Conservation (phyloP, 345 rosid species). For the Salix viminalis region DNA sequence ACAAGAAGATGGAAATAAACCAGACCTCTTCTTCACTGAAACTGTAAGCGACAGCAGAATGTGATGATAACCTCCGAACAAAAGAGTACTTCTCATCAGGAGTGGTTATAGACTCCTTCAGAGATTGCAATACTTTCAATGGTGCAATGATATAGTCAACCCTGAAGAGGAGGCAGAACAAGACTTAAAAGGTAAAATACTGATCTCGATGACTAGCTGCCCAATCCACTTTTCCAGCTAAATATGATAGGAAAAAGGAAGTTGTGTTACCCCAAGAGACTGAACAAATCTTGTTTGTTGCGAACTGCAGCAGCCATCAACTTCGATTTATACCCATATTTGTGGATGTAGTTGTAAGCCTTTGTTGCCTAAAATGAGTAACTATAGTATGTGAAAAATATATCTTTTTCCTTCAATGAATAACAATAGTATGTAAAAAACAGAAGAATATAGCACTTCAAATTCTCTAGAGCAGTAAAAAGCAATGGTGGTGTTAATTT, state of each 20-base stretch:
- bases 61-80: slow-evolving; percentile 57
- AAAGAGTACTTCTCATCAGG: slow-evolving; percentile 85
- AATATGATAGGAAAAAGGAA: background rate
- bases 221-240: background rate
- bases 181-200: slow-evolving; percentile 2
- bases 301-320: slow-evolving; percentile 98
- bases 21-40: slow-evolving; percentile 81
- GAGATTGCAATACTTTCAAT: slow-evolving; percentile 78
- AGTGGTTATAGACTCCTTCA: slow-evolving; percentile 61
- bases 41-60: slow-evolving; percentile 60
- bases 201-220: background rate
- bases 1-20: slow-evolving; percentile 5
- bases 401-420: too few species aligned
- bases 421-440: too few species aligned
- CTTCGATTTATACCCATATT: slow-evolving; percentile 85
- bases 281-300: slow-evolving; percentile 92
- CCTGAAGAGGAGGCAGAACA: slow-evolving; percentile 39
- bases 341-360: slow-evolving; percentile 87
- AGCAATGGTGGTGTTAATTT: too few species aligned
- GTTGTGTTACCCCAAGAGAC: slow-evolving; percentile 68
- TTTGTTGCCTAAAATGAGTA: slow-evolving; percentile 45
- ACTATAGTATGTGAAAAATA: background rate
- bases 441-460: too few species aligned
- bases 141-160: slow-evolving; percentile 93
- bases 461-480: too few species aligned